Evolutionary conservation across 1,139 yeast species (phyloP), one percentile per base, ranked within the genome.

Genomic region (Hemisphaericaspora xylofermentans): DNA sequence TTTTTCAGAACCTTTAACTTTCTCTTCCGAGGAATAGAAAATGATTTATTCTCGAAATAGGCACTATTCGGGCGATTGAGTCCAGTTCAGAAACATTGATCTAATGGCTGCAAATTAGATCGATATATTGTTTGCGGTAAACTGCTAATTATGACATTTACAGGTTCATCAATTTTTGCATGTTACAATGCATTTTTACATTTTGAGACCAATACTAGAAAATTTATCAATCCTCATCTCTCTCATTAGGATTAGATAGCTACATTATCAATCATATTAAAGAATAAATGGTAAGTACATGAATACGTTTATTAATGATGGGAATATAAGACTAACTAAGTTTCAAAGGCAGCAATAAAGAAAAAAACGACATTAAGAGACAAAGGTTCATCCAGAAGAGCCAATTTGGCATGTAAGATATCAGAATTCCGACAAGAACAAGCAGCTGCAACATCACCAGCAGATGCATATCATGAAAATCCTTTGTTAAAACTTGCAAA

Each of bases 401-500:
- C 56, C 1, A 46, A 45, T 22, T 40, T 52, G 39, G 43, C 62
- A 32, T 55, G 52, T 39, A 66, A 63, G 46, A 60, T 68, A 38
- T 49, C 56, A 2, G 65, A 59, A 39, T 54, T 60, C 44, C 57
- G 56, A 38, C 56, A 54, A 33, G 54, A 54, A 41, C 47, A 14
- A 39, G 43, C 2, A 47, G 45, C n/a, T 26, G 35, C 35, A 24
- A 19, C 35, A 15, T 35, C 15, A 15, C 15, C 33, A 27, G 36
- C 26, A 13, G 51, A 45, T 10, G 34, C 42, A 17, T 57, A 52
- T 45, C 71, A 68, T 40, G 71, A 68, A 43, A 76, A 77, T 51
- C 84, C 85, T 1, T 69, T 76, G 50, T 63, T 81, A 34, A 81
- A 79, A 51, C 72, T 76, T 42, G 71, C 67, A 54, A 77, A 77